A percentile compares a stretch with the other conserved stretches of the same genome.
Conservation (phyloP, 2,329 filamentous ascomycete genomes). For the Fusarium oligoseptatum region DNA sequence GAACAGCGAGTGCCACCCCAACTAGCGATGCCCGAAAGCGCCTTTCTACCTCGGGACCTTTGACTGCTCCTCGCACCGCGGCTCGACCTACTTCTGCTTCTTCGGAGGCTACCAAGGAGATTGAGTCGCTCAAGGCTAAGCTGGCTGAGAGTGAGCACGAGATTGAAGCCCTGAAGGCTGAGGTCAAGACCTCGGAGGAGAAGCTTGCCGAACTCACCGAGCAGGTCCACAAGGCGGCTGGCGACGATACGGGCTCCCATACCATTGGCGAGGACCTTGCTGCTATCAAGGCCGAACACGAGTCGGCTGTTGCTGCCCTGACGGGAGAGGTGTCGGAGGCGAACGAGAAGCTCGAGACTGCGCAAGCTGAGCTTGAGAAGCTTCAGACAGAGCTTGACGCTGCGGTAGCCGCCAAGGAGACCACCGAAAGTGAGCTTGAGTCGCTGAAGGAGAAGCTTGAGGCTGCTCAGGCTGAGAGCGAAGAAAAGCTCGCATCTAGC, state of each 20-base stretch:
- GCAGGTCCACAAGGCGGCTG: slow-evolving; percentile 60
- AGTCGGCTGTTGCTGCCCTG: slow-evolving; percentile 61
- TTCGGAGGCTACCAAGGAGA: slow-evolving; percentile 63
- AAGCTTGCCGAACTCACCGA: slow-evolving; percentile 68
- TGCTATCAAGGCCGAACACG: slow-evolving; percentile 63
- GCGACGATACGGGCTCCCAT: slow-evolving; percentile 55
- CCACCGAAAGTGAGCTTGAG: slow-evolving; percentile 62
- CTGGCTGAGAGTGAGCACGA: slow-evolving; percentile 69
- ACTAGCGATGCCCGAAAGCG: slow-evolving; percentile 67
- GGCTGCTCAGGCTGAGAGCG: slow-evolving; percentile 50
- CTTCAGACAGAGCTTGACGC: slow-evolving; percentile 64
- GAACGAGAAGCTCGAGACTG: slow-evolving; percentile 63
- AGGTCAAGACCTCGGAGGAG: slow-evolving; percentile 68
- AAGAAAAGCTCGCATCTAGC: slow-evolving; percentile 51
- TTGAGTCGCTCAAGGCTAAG: slow-evolving; percentile 72
- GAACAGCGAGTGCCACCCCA: slow-evolving; percentile 57
- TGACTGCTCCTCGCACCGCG: slow-evolving; percentile 54
- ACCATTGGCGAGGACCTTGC: slow-evolving; percentile 61
- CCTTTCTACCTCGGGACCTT: slow-evolving; percentile 63
- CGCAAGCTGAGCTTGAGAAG: slow-evolving; percentile 64
- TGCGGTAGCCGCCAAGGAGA: slow-evolving; percentile 63
- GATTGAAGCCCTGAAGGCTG: slow-evolving; percentile 68
- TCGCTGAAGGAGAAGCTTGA: slow-evolving; percentile 66
- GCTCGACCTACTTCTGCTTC: slow-evolving; percentile 58
- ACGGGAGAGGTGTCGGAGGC: slow-evolving; percentile 62